Evolutionary conservation across 805 yeast species (phyloP).

Genomic region (Lachancea nothofagi): DNA sequence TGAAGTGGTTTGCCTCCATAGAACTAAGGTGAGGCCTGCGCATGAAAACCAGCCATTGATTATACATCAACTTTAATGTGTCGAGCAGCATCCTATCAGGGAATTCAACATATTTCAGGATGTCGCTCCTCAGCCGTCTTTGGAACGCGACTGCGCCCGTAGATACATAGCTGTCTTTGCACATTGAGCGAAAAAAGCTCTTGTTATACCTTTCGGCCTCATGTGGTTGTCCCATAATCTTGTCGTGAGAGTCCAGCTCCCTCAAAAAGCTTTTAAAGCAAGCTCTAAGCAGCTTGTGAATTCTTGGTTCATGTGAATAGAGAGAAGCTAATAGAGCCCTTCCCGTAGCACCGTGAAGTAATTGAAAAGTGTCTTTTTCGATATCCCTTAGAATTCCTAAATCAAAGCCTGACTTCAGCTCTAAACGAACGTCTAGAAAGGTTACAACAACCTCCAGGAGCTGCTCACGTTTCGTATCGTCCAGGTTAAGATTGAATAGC

Average conservation of each 20-base stretch:
- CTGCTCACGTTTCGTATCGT: conserved; percentile 31
- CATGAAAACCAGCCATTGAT: conserved; percentile 26
- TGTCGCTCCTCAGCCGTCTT: conserved; percentile 50
- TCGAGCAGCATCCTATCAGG: conserved; percentile 29
- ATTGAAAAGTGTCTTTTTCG: conserved; percentile 30
- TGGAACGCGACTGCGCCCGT: conserved; percentile 73
- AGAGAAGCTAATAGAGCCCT: conserved; percentile 47
- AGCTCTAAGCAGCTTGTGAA: conserved; percentile 43
- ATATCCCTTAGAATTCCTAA: conserved; percentile 19
- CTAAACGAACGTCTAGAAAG: conserved; percentile 36
- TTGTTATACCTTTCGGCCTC: conserved; percentile 20
- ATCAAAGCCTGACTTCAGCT: conserved; percentile 27
- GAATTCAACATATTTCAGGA: conserved; percentile 22
- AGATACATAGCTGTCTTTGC: conserved; percentile 50
- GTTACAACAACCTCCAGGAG: conserved; percentile 37
- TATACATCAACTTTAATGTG: conserved; percentile 35
- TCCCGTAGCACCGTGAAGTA: conserved; percentile 41
- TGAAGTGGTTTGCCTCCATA: conserved; percentile 43
- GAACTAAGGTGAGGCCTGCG: conserved; percentile 22
- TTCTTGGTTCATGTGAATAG: conserved; percentile 46
- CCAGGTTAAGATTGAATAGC: conserved; percentile 28
- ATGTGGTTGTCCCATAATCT: conserved; percentile 21
- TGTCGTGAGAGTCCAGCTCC: conserved; percentile 27
- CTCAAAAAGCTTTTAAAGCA: conserved; percentile 31
- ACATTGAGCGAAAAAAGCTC: conserved; percentile 39